These are phyloP conservation scores for Acer campestre DNA, from an alignment of 345 rosid genomes.

Conservation along the genomic window DNA sequence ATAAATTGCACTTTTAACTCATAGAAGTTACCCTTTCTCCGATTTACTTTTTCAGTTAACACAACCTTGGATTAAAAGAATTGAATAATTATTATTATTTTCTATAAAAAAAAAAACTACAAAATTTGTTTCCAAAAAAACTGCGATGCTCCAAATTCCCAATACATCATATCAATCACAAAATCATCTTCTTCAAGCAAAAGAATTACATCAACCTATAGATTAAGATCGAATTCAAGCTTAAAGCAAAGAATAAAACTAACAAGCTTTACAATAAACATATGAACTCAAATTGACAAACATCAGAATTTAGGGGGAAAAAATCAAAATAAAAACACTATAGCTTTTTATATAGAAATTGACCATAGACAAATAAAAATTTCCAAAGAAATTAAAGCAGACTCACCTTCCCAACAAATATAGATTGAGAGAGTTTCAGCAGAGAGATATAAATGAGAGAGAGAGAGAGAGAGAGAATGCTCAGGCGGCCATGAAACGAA, in stretches of 20 bases:
- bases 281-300: neutral
- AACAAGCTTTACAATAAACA: neutral
- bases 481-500: constrained; percentile 23
- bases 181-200: constrained; percentile 14
- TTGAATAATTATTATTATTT: neutral
- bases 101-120: neutral
- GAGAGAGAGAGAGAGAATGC: neutral
- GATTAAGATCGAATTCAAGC: neutral
- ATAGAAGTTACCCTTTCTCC: constrained; percentile 6
- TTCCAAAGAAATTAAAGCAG: neutral
- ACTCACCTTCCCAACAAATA: constrained; percentile 14
- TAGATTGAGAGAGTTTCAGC: neutral
- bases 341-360: neutral
- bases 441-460: neutral
- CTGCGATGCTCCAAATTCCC: neutral
- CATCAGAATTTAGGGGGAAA: neutral
- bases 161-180: neutral
- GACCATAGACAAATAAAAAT: neutral
- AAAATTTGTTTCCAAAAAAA: neutral
- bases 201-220: constrained; percentile 3
- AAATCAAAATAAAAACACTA: neutral
- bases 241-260: neutral
- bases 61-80: neutral
- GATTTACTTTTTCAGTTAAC: constrained; percentile 18
- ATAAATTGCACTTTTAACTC: constrained; percentile 5